These are phyloP conservation scores for Fraxinus anomala DNA, from an alignment of 257 asterid genomes.

Conservation along the genomic window DNA sequence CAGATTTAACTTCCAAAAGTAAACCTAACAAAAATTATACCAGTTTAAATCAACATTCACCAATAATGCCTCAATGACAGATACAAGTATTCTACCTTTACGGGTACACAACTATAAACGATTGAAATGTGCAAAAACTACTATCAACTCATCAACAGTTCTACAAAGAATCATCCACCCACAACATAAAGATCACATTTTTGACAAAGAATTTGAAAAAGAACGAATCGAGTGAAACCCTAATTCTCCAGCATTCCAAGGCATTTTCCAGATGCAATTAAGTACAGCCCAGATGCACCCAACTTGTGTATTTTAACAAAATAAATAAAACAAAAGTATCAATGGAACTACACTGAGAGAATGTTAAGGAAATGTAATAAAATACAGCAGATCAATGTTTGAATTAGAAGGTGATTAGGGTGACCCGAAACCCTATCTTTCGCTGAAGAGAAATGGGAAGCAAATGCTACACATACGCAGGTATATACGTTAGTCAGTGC, in stretches of 20 bases:
- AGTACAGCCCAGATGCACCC: slow-evolving; percentile 11
- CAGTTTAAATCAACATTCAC: slow-evolving; percentile 21
- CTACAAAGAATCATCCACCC: not conserved
- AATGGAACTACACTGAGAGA: slow-evolving; percentile 17
- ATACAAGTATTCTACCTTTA: slow-evolving; percentile 7
- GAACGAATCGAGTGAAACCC: slow-evolving; percentile 20
- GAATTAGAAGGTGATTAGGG: slow-evolving; percentile 13
- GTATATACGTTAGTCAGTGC: not conserved
- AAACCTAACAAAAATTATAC: slow-evolving; percentile 26
- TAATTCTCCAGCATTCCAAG: slow-evolving; percentile 17
- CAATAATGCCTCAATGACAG: slow-evolving; percentile 20
- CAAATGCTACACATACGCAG: not conserved
- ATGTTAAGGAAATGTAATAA: slow-evolving; percentile 24
- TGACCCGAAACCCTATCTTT: slow-evolving; percentile 31
- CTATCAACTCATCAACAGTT: slow-evolving; percentile 14
- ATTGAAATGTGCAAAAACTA: slow-evolving; percentile 3
- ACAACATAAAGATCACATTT: slow-evolving; percentile 22
- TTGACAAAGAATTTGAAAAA: slow-evolving; percentile 6
- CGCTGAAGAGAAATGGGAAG: slow-evolving; percentile 21
- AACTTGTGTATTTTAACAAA: not conserved
- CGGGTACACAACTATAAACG: not conserved
- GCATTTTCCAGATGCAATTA: slow-evolving; percentile 16
- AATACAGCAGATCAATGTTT: slow-evolving; percentile 36
- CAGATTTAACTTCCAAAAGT: slow-evolving; percentile 19
- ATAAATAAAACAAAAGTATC: slow-evolving; percentile 25